phyloP scores from a whole-genome alignment of 495 filamentous ascomycete genomes.

The Penicillium soppii region DNA sequence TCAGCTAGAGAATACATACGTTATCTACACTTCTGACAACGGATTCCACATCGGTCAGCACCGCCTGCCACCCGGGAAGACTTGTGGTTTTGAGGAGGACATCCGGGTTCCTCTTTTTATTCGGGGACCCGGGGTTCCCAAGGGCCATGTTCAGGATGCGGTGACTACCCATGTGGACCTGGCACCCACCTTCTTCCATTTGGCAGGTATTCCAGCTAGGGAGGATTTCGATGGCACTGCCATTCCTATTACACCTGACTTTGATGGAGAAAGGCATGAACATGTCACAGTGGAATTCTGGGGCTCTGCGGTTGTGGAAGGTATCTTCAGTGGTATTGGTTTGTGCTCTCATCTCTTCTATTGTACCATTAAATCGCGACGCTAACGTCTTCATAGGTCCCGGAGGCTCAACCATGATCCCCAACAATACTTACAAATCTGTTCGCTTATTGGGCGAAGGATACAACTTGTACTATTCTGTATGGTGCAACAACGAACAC shows the following conservation, averaged over 20 bases:
- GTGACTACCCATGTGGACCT: slow-evolving; percentile 71
- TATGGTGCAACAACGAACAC: slow-evolving; percentile 65
- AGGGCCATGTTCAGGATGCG: slow-evolving; percentile 43
- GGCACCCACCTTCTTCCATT: slow-evolving; percentile 61
- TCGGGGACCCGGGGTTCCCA: slow-evolving; percentile 56
- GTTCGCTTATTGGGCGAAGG: slow-evolving; percentile 51
- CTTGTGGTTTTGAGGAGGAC: slow-evolving; percentile 71
- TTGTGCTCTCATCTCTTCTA: background rate
- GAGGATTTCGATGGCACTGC: slow-evolving; percentile 60
- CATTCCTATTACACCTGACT: slow-evolving; percentile 44
- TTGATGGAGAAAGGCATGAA: slow-evolving; percentile 51
- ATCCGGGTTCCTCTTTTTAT: slow-evolving; percentile 67
- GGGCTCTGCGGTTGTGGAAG: slow-evolving; percentile 55
- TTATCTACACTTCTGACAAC: slow-evolving; percentile 74
- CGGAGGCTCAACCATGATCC: slow-evolving; percentile 13
- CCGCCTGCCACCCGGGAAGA: slow-evolving; percentile 68
- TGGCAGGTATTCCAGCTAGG: slow-evolving; percentile 46
- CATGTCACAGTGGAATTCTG: slow-evolving; percentile 68
- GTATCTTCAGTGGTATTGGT: slow-evolving; percentile 35
- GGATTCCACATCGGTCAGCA: slow-evolving; percentile 77
- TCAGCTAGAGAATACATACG: slow-evolving; percentile 65
- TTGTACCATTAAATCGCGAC: too few relatives aligned
- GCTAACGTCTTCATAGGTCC: slow-evolving; percentile 17
- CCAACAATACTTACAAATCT: slow-evolving; percentile 66
- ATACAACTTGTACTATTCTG: slow-evolving; percentile 62